Evolutionary conservation across 2,329 filamentous ascomycete genomes (phyloP), one percentile per base, ranked within the genome.

Genomic region (Pseudomassariella vexata): DNA sequence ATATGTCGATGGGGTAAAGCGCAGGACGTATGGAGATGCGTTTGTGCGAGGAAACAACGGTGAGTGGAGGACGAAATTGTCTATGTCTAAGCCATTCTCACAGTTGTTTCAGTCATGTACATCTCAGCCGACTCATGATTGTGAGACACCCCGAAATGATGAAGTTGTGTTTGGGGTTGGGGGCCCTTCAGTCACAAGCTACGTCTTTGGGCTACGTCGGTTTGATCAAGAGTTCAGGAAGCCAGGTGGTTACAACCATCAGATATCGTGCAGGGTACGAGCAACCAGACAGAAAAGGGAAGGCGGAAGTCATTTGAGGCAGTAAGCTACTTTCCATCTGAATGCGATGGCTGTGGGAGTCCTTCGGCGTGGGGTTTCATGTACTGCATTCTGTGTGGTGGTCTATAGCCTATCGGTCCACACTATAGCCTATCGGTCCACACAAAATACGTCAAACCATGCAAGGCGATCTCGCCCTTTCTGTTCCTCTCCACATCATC

Each of bases 11-110:
- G 90, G 89, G 24, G 76, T 79, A 43, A 78, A 90, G 62, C 76
- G 84, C 49, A 76, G 85, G 50, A 84, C 76, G 34, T 95, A 95
- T 56, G 90, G 90, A 6, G 90, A 96, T 68, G 87, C 90, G 5
- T 96, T 96, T 58, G 85, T 96, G 36, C 76, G 90, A 59, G 90
- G 90, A 47, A 96, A 96, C 65, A 96, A 96, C 53, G 90, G 90
- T 94, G 47, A 52, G 64, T 47, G 20, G 18, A 12, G 30, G 21
- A 28, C 36, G 16, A 22, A 6, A 5, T 24, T 9, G n/a, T 26
- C n/a, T 8, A 8, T 12, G 22, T 9, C 16, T 9, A 9, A 12
- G 14, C 17, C 12, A 4, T 21, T 19, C 26, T 46, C 55, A 29
- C 56, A 41, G 11, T 20, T 19, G 3, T 12, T 18, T 3, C 35